A percentile compares a stretch with the other conserved stretches of the same genome.
Evolutionary conservation across 306 rosid genomes (phyloP).

Genomic region (Rosa multiflora): DNA sequence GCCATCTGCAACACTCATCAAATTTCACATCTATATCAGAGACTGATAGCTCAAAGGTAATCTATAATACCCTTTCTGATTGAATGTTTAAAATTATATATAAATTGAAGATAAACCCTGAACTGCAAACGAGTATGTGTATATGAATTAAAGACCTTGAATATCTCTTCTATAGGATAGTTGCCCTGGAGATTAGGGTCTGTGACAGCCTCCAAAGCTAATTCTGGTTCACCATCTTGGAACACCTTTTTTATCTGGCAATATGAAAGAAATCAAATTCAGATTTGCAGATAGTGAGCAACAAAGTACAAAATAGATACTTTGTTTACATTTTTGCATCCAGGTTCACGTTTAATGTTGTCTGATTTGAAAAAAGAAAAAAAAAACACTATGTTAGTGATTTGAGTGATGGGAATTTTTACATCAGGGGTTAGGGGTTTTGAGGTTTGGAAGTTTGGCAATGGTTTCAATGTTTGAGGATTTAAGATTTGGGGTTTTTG

Average conservation of each 20-base stretch:
- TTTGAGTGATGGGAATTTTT: neutral
- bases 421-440: neutral
- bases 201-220: conserved; percentile 48
- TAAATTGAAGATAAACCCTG: neutral
- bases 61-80: neutral
- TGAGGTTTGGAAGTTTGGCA: neutral
- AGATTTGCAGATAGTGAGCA: neutral
- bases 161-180: conserved; percentile 52
- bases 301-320: neutral
- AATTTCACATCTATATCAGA: neutral
- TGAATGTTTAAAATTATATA: neutral
- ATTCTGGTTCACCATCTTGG: conserved; percentile 45
- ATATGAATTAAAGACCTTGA: conserved; percentile 40
- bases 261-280: conserved; percentile 23
- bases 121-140: neutral
- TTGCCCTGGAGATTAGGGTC: conserved; percentile 58
- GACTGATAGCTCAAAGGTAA: neutral
- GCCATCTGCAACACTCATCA: conserved; percentile 49
- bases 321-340: neutral
- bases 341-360: neutral
- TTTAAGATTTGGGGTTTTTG: neutral
- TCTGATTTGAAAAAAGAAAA: too few relatives aligned
- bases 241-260: conserved; percentile 55
- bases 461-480: neutral
- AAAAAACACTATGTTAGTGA: too few relatives aligned